A percentile compares a stretch with the other conserved stretches of the same genome.
Conservation (phyloP, 441 rosid species). For the Manihot esculenta region DNA sequence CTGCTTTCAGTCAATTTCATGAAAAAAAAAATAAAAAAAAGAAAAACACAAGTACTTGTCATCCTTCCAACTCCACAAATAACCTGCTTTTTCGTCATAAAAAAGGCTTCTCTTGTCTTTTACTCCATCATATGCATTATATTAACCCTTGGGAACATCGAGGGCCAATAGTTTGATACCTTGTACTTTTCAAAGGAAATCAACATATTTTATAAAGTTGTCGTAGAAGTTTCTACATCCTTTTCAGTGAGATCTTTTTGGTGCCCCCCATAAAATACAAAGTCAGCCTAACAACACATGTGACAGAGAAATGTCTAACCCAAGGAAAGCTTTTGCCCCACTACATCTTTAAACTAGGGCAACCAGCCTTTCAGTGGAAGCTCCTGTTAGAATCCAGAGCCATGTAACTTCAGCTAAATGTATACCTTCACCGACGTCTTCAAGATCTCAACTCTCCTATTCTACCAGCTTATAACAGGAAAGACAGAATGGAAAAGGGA, state of each 20-base stretch:
- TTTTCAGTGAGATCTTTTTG: slow-evolving; percentile 29
- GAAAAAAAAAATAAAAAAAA: neutral
- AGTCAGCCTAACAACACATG: neutral
- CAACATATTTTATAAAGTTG: neutral
- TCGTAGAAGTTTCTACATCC: slow-evolving; percentile 22
- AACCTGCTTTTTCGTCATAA: slow-evolving; percentile 15
- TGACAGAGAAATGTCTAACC: slow-evolving; percentile 4
- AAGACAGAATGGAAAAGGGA: neutral
- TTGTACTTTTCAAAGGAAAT: slow-evolving; percentile 33
- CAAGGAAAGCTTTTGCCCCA: slow-evolving; percentile 13
- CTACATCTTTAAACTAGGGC: neutral
- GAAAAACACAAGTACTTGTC: slow-evolving; percentile 6
- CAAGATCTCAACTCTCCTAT: slow-evolving; percentile 6
- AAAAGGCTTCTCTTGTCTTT: slow-evolving; percentile 28
- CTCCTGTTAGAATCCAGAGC: slow-evolving; percentile 15
- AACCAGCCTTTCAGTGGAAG: slow-evolving; percentile 8
- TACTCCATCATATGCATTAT: slow-evolving; percentile 7
- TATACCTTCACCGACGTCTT: slow-evolving; percentile 1
- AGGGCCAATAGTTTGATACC: slow-evolving; percentile 20
- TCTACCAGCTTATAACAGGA: slow-evolving; percentile 8
- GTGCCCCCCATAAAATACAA: slow-evolving; percentile 19
- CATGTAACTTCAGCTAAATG: neutral
- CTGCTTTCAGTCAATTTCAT: slow-evolving; percentile 28
- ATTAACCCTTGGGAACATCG: neutral
- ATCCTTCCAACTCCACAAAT: slow-evolving; percentile 18